A percentile compares a stretch with the other conserved stretches of the same genome.
phyloP scores from a whole-genome alignment of 2,329 filamentous ascomycete species.

The Penicillium sp. region DNA sequence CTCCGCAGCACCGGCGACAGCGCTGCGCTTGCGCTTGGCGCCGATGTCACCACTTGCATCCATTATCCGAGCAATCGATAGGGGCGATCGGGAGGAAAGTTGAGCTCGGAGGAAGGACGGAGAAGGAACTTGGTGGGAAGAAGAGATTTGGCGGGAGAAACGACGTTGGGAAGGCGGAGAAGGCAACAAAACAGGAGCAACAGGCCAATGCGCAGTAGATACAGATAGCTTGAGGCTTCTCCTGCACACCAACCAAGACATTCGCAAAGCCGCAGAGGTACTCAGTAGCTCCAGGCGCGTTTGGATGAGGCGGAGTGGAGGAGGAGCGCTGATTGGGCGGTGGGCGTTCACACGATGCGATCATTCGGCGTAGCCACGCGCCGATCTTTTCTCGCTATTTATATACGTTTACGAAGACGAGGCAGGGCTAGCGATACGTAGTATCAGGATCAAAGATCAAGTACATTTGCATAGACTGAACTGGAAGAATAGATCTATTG shows the following conservation, averaged over 20 bases:
- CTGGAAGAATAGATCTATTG: no score
- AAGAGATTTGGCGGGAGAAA: conserved; percentile 9
- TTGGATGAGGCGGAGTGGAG: conserved; percentile 15
- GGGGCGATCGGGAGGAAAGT: conserved; percentile 4
- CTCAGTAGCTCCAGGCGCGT: neutral
- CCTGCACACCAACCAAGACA: conserved; percentile 36
- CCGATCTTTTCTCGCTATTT: neutral
- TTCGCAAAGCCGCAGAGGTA: conserved; percentile 19
- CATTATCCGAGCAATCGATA: conserved; percentile 36
- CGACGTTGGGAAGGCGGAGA: conserved; percentile 11
- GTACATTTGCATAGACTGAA: no score
- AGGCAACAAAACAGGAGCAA: conserved; percentile 4
- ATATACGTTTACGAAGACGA: neutral
- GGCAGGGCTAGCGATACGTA: no score
- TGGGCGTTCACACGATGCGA: conserved; percentile 12
- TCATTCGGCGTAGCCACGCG: conserved; percentile 18
- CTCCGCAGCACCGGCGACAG: conserved; percentile 49
- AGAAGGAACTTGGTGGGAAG: conserved; percentile 15
- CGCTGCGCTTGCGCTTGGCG: conserved; percentile 57
- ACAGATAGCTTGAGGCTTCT: conserved; percentile 20
- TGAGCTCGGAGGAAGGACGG: conserved; percentile 9
- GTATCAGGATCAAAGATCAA: no score
- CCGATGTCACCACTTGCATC: conserved; percentile 50
- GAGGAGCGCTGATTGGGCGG: conserved; percentile 18
- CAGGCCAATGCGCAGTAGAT: conserved; percentile 14